Conservation (phyloP, 176 grass and related monocot species). For the Hsuehochloa calcarea region DNA sequence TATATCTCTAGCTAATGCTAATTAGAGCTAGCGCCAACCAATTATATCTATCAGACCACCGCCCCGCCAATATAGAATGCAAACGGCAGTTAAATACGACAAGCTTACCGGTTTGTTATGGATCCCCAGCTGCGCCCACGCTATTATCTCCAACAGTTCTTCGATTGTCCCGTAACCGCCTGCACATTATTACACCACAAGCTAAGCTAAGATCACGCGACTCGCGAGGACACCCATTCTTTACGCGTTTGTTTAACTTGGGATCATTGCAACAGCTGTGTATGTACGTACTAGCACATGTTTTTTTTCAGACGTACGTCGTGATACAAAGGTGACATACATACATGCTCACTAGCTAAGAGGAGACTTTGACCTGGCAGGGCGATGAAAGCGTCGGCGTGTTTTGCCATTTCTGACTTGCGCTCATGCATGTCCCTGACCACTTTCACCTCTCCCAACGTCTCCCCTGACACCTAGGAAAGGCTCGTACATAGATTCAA, state of each 20-base stretch:
- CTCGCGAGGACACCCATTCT: neutral
- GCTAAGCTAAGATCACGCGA: neutral
- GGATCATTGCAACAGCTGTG: neutral
- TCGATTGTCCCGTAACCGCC: constrained; percentile 97
- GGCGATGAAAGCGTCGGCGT: constrained; percentile 70
- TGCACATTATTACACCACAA: constrained; percentile 2
- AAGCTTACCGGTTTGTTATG: constrained; percentile 82
- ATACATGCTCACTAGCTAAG: neutral
- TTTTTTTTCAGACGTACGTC: neutral
- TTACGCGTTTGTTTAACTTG: neutral
- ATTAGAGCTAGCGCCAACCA: neutral
- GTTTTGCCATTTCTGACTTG: constrained; percentile 78
- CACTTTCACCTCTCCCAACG: constrained; percentile 59
- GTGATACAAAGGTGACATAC: neutral
- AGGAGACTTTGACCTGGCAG: constrained; percentile 47
- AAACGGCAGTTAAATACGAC: constrained; percentile 46
- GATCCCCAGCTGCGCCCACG: constrained; percentile 92
- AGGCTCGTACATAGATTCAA: neutral
- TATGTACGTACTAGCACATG: neutral
- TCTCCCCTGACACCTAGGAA: constrained; percentile 66
- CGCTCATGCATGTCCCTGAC: constrained; percentile 82
- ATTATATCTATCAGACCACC: neutral
- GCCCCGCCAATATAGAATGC: neutral
- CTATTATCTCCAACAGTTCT: constrained; percentile 93
- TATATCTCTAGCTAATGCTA: neutral